Percentiles rank a stretch among this genome's conserved stretches.
Evolutionary conservation across 768 basidiomycete species (phyloP).

Genomic region (Boletus fagicola): DNA sequence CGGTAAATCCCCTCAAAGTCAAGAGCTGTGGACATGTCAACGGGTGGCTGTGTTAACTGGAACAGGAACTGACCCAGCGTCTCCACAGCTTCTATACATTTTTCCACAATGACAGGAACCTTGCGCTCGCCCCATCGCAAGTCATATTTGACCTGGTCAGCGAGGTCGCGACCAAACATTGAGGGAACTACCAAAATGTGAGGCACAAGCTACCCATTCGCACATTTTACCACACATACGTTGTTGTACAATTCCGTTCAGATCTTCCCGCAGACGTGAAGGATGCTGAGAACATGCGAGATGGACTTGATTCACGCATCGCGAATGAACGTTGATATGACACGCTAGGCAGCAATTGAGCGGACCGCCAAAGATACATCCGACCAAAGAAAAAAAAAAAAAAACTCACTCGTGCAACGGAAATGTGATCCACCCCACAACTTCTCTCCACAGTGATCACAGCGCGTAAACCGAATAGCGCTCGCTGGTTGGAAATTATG

Average conservation of each 20-base stretch:
- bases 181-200: conserved; percentile 58
- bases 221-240: conserved; percentile 6
- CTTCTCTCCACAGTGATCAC: conserved; percentile 96
- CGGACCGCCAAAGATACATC: neutral
- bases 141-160: conserved; percentile 78
- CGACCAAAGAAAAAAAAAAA: conserved; percentile 13
- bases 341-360: conserved; percentile 53
- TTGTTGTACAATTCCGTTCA: conserved; percentile 25
- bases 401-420: conserved; percentile 74
- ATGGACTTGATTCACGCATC: conserved; percentile 72
- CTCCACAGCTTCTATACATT: conserved; percentile 95
- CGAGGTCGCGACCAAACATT: conserved; percentile 89
- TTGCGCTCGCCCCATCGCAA: conserved; percentile 54
- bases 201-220: conserved; percentile 19
- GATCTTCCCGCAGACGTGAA: conserved; percentile 32
- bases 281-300: conserved; percentile 61
- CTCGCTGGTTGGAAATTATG: conserved; percentile 91
- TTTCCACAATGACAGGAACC: conserved; percentile 89
- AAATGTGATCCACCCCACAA: conserved; percentile 98
- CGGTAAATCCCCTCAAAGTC: conserved; percentile 99
- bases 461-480: conserved; percentile 83
- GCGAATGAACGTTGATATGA: conserved; percentile 81
- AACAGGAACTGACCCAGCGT: conserved; percentile 56
- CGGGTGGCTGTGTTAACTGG: neutral
- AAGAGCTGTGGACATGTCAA: conserved; percentile 53